phyloP scores from a whole-genome alignment of 768 basidiomycete species.

The Gyrodon lividus region DNA sequence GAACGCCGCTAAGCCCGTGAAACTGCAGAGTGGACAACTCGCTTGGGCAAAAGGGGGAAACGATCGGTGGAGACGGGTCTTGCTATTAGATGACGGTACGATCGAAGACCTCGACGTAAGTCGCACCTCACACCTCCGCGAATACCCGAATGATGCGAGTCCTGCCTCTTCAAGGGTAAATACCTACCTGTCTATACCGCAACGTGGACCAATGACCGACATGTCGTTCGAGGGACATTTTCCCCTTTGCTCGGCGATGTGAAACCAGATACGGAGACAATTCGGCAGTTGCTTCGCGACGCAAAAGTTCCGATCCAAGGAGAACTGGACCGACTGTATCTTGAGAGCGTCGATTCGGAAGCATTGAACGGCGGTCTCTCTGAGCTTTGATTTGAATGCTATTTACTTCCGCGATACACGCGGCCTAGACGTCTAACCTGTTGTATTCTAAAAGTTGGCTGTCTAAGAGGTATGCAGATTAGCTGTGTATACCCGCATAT shows the following conservation, averaged over 20 bases:
- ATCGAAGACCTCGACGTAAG: neutral
- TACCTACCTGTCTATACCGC: neutral
- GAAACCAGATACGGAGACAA: slow-evolving; percentile 50
- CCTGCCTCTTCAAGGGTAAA: neutral
- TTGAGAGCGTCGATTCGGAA: neutral
- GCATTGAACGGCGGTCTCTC: neutral
- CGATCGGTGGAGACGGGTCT: neutral
- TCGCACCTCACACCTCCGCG: neutral
- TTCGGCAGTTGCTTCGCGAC: slow-evolving; percentile 43
- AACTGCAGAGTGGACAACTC: neutral
- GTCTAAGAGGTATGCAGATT: neutral
- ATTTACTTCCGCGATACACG: neutral
- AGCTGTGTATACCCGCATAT: neutral
- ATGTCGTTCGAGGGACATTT: slow-evolving; percentile 26
- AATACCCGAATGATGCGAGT: neutral
- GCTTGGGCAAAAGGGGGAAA: neutral
- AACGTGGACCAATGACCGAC: neutral
- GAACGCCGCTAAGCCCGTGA: neutral
- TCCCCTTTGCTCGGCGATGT: slow-evolving; percentile 59
- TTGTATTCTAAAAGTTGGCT: neutral
- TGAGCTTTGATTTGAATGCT: neutral
- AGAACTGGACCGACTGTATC: neutral
- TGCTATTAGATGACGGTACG: neutral
- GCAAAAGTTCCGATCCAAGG: slow-evolving; percentile 11
- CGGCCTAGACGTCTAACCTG: neutral